Base-by-base conservation (phyloP, 2,329 filamentous ascomycete genomes). In the Talaromyces verruculosus region DNA sequence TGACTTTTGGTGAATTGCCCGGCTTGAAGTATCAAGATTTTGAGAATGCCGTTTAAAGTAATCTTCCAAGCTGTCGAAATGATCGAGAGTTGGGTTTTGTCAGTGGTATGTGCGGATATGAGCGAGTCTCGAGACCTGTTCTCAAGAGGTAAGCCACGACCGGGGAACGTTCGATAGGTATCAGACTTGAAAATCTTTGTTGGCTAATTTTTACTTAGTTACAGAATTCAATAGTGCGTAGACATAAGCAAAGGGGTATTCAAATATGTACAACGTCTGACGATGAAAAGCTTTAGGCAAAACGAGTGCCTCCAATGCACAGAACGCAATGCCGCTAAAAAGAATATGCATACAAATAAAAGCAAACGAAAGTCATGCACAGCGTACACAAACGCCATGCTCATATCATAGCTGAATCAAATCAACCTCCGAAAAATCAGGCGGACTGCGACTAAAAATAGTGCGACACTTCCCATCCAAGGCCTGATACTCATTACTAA, bases 401-500 rank as follows among this genome's bases (percentile, higher is more conserved):
- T n/a, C 15, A 53, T 11, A 28, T 73, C 73, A 96, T 67, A 96
- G 78, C 74, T 89, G 89, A 78, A 97, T 96, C 72, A 96, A 81
- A 79, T 96, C 92, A 33, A 94, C 83, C 78, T 96, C 91, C 0
- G 90, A 93, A 75, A 96, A 96, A 78, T 97, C 93, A 0, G 93
- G 93, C 17, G 93, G 93, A 67, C 92, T 91, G 68, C 87, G 88
- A 69, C 90, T 90, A 77, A 95, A 97, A 43, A 96, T 87, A 5
- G 96, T 92, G 19, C 90, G 87, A 35, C 88, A 87, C 77, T 92
- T 93, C 65, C 88, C 90, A 80, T 97, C 92, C 71, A 98, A 82
- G 10, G 92, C 91, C 22, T 94, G 93, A 66, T 93, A 93, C 76
- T 96, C 91, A 77, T 97, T 97, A 72, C 91, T 96, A 75, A 98